Conservation (phyloP, 2,329 filamentous ascomycete species). For the Pyricularia grisea region DNA sequence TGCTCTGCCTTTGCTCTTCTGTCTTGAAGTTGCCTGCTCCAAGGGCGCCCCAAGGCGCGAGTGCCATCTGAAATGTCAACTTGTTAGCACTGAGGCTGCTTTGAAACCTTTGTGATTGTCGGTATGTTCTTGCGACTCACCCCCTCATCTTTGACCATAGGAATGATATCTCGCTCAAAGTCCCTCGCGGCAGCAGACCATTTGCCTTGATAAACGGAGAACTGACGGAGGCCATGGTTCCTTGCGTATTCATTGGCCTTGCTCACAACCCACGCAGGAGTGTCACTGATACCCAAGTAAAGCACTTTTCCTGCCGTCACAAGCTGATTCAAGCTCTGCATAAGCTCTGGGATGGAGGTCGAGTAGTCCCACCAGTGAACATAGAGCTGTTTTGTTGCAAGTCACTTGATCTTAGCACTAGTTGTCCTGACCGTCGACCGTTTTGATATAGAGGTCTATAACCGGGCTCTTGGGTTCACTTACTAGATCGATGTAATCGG, state of each 20-base stretch:
- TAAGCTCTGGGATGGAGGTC: conserved; percentile 45
- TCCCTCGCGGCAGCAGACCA: conserved; percentile 57
- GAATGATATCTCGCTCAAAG: conserved; percentile 60
- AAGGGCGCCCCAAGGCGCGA: conserved; percentile 45
- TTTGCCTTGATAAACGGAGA: conserved; percentile 54
- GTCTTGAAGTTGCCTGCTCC: conserved; percentile 29
- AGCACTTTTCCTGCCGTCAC: conserved; percentile 44
- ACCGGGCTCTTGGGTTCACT: conserved; percentile 8
- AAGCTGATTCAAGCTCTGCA: conserved; percentile 46
- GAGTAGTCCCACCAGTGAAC: conserved; percentile 49
- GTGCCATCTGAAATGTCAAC: conserved; percentile 21
- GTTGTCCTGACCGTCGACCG: no score
- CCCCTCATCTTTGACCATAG: conserved; percentile 53
- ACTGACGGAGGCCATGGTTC: conserved; percentile 46
- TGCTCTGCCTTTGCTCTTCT: conserved; percentile 18
- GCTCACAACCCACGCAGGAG: conserved; percentile 46
- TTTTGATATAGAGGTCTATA: no score
- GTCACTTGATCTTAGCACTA: background rate
- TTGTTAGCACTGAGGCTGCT: background rate
- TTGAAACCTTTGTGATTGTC: background rate
- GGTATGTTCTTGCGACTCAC: background rate
- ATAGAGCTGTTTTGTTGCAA: conserved; percentile 23
- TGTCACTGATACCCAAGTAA: conserved; percentile 48
- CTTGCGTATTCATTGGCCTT: conserved; percentile 50
- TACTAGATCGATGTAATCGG: conserved; percentile 59